Conservation (phyloP, 805 yeast species). For the Metschnikowia koreensis region DNA sequence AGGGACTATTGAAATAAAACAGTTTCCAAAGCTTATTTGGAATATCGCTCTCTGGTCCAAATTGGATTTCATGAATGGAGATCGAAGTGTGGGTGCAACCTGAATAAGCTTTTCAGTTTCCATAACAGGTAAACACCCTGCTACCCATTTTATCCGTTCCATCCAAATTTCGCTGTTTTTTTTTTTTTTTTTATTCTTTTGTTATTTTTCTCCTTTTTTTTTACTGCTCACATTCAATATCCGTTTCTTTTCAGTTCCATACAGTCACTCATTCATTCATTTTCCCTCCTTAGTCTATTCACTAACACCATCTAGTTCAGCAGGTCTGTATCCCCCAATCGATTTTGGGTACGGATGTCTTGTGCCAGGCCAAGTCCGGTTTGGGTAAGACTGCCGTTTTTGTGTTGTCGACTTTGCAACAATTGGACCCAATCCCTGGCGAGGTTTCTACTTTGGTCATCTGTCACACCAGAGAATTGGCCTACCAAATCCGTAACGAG, state of each 20-base stretch:
- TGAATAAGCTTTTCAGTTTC: too few species aligned
- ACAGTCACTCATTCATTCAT: background rate
- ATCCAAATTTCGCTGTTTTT: too few species aligned
- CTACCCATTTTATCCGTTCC: too few species aligned
- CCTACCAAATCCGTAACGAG: constrained; percentile 96
- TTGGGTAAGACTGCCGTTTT: constrained; percentile 98
- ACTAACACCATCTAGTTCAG: constrained; percentile 59
- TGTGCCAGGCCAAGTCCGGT: constrained; percentile 99
- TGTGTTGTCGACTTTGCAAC: constrained; percentile 93
- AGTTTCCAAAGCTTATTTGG: too few species aligned
- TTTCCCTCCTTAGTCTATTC: background rate
- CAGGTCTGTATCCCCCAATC: constrained; percentile 98
- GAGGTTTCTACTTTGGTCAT: constrained; percentile 92
- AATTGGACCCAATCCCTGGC: constrained; percentile 95
- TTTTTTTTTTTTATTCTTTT: too few species aligned
- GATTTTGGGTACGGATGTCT: constrained; percentile 93
- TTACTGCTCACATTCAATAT: too few species aligned
- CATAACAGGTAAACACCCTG: too few species aligned
- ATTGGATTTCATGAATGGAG: too few species aligned
- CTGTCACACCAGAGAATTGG: constrained; percentile 98
- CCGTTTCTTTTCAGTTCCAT: background rate
- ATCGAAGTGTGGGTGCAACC: too few species aligned
- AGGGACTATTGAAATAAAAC: too few species aligned
- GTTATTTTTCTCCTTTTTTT: too few species aligned
- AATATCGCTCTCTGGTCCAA: too few species aligned